Conservation (phyloP, 177 flowering plant genomes). For the Vitis hybrid region DNA sequence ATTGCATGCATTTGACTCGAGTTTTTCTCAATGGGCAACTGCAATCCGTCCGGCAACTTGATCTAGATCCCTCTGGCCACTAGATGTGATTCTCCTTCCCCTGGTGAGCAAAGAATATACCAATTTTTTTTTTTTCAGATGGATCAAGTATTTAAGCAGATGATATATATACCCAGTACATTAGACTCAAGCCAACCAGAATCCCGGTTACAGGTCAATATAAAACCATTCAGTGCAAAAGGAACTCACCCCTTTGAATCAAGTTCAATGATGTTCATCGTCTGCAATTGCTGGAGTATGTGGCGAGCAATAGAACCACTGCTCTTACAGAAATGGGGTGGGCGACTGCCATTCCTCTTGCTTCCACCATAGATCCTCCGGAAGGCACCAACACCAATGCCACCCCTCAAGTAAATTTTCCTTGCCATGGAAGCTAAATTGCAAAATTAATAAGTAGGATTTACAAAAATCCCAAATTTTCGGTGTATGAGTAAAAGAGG, state of each 20-base stretch:
- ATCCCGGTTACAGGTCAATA: too few relatives aligned
- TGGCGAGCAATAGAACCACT: constrained; percentile 83
- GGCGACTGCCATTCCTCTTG: constrained; percentile 85
- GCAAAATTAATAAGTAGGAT: too few relatives aligned
- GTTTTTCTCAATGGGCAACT: not conserved
- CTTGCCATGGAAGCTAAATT: constrained; percentile 69
- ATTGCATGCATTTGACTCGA: too few relatives aligned
- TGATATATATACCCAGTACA: too few relatives aligned
- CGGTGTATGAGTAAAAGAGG: not conserved
- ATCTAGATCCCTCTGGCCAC: constrained; percentile 47
- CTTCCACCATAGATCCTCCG: constrained; percentile 69
- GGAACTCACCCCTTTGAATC: constrained; percentile 64
- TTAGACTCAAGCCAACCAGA: too few relatives aligned
- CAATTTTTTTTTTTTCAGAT: too few relatives aligned
- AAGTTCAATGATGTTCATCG: constrained; percentile 61
- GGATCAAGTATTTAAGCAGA: too few relatives aligned
- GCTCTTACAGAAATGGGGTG: constrained; percentile 80
- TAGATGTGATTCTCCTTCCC: constrained; percentile 43
- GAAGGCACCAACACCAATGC: constrained; percentile 73
- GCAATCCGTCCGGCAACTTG: constrained; percentile 39
- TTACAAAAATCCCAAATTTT: too few relatives aligned
- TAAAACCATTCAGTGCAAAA: too few relatives aligned
- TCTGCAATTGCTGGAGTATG: constrained; percentile 71
- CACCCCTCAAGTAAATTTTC: constrained; percentile 65
- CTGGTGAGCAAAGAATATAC: constrained; percentile 5